Evolutionary conservation across 306 rosid genomes (phyloP), one percentile per base, ranked within the genome.

Genomic region (Canavalia ensiformis): DNA sequence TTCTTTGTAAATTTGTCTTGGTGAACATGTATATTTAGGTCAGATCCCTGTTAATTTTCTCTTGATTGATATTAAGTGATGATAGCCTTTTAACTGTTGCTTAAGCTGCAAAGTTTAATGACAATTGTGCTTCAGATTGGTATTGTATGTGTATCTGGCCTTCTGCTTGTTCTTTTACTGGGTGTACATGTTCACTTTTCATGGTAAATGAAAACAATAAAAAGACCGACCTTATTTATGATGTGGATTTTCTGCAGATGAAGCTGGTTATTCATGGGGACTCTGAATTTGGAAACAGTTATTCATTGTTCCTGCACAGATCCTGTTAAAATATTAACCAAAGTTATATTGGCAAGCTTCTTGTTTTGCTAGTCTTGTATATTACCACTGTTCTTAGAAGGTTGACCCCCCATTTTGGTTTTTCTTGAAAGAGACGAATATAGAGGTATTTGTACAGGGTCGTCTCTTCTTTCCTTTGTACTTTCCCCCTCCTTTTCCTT

Each of bases 391-490:
- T 69, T 68, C 62, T 85, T 84, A 82, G 87, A 70, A 57, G 57
- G 68, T 13, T n/a, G 34, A 31, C 59, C 55, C 33, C 68, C 28
- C 7, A 51, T 37, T 31, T 29, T 6, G 6, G 2, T 57, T 76
- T 68, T 70, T 81, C 68, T 45, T 86, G 85, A 78, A 79, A 88
- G 92, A 91, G 89, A 86, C 88, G 72, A 70, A 88, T 88, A 86
- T 84, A 69, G 81, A 78, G 89, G 88, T 75, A 84, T 86, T 81
- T 91, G 92, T 93, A 91, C 91, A 93, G 97, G 83, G 89, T 87
- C 87, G 83, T 89, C 94, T 86, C 91, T 88, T 83, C 74, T 76
- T 42, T 79, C 72, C 75, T 62, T 67, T 81, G 79, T 85, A 39
- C 72, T 72, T 85, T 44, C 39, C n/a, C 52, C 35, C 63, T 30